Evolutionary conservation across 371 early-diverging fungal genomes (phyloP).

Genomic region (Mucor sp.): DNA sequence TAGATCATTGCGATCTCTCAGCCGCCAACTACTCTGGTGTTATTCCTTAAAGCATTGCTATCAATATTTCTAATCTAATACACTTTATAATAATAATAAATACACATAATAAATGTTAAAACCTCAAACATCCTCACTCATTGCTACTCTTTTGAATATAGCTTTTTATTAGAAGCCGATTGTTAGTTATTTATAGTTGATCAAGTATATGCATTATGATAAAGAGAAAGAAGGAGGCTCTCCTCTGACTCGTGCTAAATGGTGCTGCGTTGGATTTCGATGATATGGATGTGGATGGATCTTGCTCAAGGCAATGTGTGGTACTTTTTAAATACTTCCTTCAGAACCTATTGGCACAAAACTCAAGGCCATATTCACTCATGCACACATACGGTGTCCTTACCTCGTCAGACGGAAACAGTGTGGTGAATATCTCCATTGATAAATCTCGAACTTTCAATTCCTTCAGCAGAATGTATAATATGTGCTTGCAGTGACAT

Average conservation of each 20-base stretch:
- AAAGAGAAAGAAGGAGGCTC: no score
- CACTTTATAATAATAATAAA: background rate
- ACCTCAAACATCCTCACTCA: no score
- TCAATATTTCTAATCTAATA: background rate
- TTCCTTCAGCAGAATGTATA: slow-evolving; percentile 14
- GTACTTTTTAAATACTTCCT: slow-evolving; percentile 2
- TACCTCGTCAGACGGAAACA: slow-evolving; percentile 16
- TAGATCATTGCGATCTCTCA: slow-evolving; percentile 31
- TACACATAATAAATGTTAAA: no score
- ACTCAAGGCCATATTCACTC: background rate
- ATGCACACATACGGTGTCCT: background rate
- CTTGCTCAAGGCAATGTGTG: background rate
- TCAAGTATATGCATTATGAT: no score
- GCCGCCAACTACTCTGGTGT: slow-evolving; percentile 24
- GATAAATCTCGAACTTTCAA: background rate
- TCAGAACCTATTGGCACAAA: background rate
- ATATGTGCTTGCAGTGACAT: slow-evolving; percentile 24
- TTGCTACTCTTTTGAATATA: no score
- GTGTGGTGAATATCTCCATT: slow-evolving; percentile 4
- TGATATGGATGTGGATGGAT: no score
- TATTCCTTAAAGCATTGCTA: background rate
- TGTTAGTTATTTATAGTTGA: no score
- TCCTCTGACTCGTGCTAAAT: no score
- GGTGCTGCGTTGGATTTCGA: no score
- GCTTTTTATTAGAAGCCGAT: no score